A percentile compares a stretch with the other conserved stretches of the same genome.
Evolutionary conservation across 2,329 filamentous ascomycete genomes (phyloP).

Genomic region (Colletotrichum lindemuthianum): DNA sequence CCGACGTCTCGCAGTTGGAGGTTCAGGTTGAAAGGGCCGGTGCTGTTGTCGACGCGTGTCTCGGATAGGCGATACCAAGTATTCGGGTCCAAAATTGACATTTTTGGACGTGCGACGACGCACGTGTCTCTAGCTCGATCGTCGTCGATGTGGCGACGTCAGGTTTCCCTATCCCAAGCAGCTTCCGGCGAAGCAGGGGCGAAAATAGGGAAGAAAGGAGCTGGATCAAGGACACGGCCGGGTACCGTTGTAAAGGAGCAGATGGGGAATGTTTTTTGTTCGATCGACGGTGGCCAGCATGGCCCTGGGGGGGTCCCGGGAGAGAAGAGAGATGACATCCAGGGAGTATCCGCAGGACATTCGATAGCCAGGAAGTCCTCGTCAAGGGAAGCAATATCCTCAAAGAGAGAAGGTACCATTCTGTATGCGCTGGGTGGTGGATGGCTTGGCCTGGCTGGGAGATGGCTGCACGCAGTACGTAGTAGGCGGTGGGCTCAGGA

Average conservation of each 20-base stretch:
- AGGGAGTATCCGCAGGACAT: background rate
- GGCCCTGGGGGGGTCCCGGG: conserved; percentile 3
- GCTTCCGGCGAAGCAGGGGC: conserved; percentile 17
- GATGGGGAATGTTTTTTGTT: conserved; percentile 32
- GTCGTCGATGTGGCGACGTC: conserved; percentile 6
- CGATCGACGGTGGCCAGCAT: conserved; percentile 23
- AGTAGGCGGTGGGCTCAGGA: conserved; percentile 3
- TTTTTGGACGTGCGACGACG: conserved; percentile 25
- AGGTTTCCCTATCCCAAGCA: conserved; percentile 5
- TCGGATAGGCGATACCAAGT: conserved; percentile 49
- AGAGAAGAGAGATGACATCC: conserved; percentile 28
- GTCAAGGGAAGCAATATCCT: too few species aligned
- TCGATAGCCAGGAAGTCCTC: too few species aligned
- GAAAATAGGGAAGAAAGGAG: conserved; percentile 17
- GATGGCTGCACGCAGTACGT: background rate
- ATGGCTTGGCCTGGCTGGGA: too few species aligned
- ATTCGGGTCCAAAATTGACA: conserved; percentile 44
- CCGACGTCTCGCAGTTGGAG: conserved; percentile 37
- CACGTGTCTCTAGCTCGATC: conserved; percentile 2
- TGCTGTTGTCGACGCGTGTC: conserved; percentile 44
- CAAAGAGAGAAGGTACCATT: too few species aligned
- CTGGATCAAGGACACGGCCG: conserved; percentile 19
- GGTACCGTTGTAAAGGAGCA: conserved; percentile 28
- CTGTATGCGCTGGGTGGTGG: too few species aligned
- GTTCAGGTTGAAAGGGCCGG: conserved; percentile 38